These are phyloP conservation scores for Celoporthe dispersa DNA, from an alignment of 2,329 filamentous ascomycete genomes.

Conservation along the genomic window DNA sequence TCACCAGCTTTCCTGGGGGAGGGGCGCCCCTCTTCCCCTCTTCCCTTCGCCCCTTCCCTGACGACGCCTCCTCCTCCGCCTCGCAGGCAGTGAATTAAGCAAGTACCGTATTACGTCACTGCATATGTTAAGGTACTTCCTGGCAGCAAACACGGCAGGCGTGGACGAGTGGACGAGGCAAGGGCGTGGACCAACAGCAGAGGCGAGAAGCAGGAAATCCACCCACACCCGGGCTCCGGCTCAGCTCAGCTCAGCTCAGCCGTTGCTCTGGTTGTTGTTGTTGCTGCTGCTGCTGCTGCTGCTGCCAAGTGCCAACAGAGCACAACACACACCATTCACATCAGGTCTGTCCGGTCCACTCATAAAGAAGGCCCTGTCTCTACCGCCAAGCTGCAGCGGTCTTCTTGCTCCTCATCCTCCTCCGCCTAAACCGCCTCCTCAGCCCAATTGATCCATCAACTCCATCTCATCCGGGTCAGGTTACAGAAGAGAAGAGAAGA, in stretches of 20 bases:
- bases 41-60: not conserved
- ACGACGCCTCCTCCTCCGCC: no score
- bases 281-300: not conserved
- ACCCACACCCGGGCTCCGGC: not conserved
- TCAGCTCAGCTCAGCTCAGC: slow-evolving; percentile 5
- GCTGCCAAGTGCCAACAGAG: not conserved
- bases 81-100: not conserved
- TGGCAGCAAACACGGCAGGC: not conserved
- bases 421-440: not conserved
- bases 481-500: not conserved
- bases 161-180: not conserved
- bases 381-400: not conserved
- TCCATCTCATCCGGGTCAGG: not conserved
- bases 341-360: not conserved
- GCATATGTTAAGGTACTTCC: not conserved
- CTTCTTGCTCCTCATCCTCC: not conserved
- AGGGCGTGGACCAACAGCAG: slow-evolving; percentile 1
- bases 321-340: not conserved
- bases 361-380: not conserved
- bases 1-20: not conserved
- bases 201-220: not conserved
- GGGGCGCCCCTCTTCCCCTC: no score
- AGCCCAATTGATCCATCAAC: not conserved
- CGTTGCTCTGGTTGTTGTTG: not conserved
- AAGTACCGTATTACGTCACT: not conserved